Base-by-base conservation (phyloP, 108 stramenopile species). In the Pseudonitzschia multiseries region DNA sequence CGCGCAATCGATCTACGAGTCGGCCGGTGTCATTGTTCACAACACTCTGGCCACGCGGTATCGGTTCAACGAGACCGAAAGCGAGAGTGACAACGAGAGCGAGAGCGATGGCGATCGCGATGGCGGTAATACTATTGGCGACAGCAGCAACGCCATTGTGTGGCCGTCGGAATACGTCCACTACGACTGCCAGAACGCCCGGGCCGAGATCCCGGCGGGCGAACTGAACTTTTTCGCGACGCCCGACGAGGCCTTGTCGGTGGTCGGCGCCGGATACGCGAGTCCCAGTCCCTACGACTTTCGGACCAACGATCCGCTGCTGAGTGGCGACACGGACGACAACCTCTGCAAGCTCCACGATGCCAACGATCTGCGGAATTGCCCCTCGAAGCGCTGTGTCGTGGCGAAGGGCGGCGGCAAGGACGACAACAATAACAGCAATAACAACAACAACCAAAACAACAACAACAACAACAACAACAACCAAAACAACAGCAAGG, bases 151-250 rank as follows among this genome's bases (percentile, higher is more conserved):
- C 70, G 5, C 77, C 2, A 83, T 86, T 41, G 41, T 73, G n/a
- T 87, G 63, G 52, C 84, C 84, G 17, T 0, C 43, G 10, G 51
- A 68, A 50, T 56, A 71, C 22, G 36, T 73, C 61, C 93, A 96
- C 79, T 96, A 91, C 81, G 95, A 96, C 72, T 96, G 95, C 71
- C 52, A 33, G 48, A 75, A 78, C 41, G 86, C 74, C 27, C 60
- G 72, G 17, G 83, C 89, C 26, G 57, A 80, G 65, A 81, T 93
- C 71, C 77, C 87, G 0, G 59, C 84, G 5, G 42, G 60, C 20
- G 51, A 22, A n/a, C 57, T 93, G n/a, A 56, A 40, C 9, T 84
- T 89, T 67, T 62, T 33, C 20, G 36, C 61, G 61, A 62, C 27
- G 12, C 32, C 33, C 14, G 20, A n/a, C 33, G 61, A 62, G 29